Evolutionary conservation across 768 basidiomycete species (phyloP).

Genomic region (Lactarius akahatsu): DNA sequence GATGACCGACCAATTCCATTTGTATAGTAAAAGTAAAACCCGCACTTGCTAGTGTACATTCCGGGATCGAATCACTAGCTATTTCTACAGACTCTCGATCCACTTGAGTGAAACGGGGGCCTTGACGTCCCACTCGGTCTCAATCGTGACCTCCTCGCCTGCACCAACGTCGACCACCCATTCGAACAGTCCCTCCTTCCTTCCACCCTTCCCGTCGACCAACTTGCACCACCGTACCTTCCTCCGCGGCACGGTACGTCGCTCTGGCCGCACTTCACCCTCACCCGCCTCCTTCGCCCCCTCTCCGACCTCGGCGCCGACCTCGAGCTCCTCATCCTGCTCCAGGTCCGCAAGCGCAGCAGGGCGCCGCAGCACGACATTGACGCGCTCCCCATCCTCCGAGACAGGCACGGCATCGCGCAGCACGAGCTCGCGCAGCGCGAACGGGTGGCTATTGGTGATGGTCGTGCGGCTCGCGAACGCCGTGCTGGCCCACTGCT

Average conservation of each 20-base stretch:
- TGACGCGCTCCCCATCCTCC: slow-evolving; percentile 41
- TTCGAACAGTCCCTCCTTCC: slow-evolving; percentile 57
- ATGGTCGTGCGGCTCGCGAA: slow-evolving; percentile 43
- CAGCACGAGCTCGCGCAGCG: slow-evolving; percentile 45
- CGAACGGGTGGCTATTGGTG: slow-evolving; percentile 48
- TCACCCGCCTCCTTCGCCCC: too few species aligned
- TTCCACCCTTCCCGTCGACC: slow-evolving; percentile 47
- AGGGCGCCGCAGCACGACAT: slow-evolving; percentile 49
- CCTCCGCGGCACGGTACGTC: too few species aligned
- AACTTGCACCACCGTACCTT: slow-evolving; percentile 36
- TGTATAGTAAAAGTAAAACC: slow-evolving; percentile 1
- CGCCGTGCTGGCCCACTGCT: slow-evolving; percentile 44
- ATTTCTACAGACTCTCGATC: slow-evolving; percentile 26
- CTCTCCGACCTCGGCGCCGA: slow-evolving; percentile 30
- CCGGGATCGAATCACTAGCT: not conserved
- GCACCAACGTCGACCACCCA: slow-evolving; percentile 49
- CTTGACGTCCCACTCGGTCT: slow-evolving; percentile 55
- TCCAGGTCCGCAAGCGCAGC: slow-evolving; percentile 46
- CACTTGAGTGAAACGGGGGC: slow-evolving; percentile 38
- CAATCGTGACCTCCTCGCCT: slow-evolving; percentile 44
- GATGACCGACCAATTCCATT: not conserved
- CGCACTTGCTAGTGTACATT: too few species aligned
- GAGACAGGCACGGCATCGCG: slow-evolving; percentile 47
- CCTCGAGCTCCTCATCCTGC: slow-evolving; percentile 40
- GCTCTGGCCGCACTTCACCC: not conserved